Evolutionary conservation across 75 land plant genomes (phyloP).

Genomic region (Pinus albicaulis): DNA sequence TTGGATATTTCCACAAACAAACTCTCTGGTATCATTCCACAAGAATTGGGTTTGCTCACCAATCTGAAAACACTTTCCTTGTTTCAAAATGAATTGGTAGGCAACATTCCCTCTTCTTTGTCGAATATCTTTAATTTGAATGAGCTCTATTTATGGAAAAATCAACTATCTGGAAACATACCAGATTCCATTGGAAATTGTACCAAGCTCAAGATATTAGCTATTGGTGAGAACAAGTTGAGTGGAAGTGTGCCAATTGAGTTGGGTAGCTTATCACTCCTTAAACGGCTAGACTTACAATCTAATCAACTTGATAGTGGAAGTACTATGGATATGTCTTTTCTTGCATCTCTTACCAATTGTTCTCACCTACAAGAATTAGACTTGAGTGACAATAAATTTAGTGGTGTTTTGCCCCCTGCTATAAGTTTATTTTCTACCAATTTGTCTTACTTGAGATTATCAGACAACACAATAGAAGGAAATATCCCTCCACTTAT

Average conservation of each 20-base stretch:
- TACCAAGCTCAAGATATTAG: conserved; percentile 1
- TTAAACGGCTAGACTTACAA: background rate
- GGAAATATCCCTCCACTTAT: background rate
- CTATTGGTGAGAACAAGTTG: conserved; percentile 17
- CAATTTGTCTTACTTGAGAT: background rate
- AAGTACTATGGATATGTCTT: background rate
- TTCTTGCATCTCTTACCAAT: conserved; percentile 1
- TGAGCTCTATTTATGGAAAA: too few species aligned
- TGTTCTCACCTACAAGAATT: conserved; percentile 1
- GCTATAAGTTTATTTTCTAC: background rate
- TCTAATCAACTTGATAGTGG: background rate
- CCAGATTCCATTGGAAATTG: background rate
- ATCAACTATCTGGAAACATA: too few species aligned
- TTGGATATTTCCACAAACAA: conserved; percentile 1
- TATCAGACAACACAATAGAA: background rate
- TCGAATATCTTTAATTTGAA: background rate
- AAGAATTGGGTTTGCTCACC: background rate
- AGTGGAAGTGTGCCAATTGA: conserved; percentile 20
- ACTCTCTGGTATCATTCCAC: conserved; percentile 13
- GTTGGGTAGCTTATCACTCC: conserved; percentile 4
- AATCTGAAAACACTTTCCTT: background rate
- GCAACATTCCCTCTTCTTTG: conserved; percentile 12
- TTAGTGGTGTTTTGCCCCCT: background rate
- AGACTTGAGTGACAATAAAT: background rate
- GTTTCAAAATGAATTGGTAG: conserved; percentile 2